Percentiles rank a stretch among this genome's conserved stretches.
Conservation (phyloP, 805 yeast genomes). For the Metschnikowia borealis region DNA sequence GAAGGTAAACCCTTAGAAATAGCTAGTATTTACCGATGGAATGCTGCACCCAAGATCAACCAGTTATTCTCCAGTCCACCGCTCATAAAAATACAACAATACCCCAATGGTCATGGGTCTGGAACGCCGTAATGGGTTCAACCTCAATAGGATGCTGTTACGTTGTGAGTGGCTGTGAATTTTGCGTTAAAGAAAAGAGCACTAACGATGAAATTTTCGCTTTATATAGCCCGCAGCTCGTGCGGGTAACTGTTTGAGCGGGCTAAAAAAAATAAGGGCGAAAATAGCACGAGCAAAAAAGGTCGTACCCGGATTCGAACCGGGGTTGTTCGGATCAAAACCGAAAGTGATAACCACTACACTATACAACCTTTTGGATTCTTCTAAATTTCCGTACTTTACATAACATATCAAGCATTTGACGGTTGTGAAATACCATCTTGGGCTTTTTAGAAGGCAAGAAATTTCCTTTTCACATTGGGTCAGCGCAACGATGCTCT, state of each 20-base stretch:
- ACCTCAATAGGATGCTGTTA: conserved; percentile 66
- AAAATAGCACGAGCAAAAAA: conserved; percentile 20
- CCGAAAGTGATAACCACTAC: conserved; percentile 81
- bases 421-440: no score
- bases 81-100: conserved; percentile 41
- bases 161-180: conserved; percentile 60
- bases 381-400: background rate
- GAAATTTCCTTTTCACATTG: no score
- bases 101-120: conserved; percentile 68
- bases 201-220: conserved; percentile 7
- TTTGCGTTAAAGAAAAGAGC: conserved; percentile 48
- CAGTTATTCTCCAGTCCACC: conserved; percentile 60
- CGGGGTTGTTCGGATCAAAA: conserved; percentile 79
- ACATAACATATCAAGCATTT: background rate
- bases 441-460: no score
- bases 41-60: conserved; percentile 74
- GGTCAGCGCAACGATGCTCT: no score
- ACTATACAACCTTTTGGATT: conserved; percentile 47
- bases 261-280: background rate
- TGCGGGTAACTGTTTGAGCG: conserved; percentile 27
- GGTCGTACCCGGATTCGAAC: conserved; percentile 85
- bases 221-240: conserved; percentile 14
- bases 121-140: conserved; percentile 59
- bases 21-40: conserved; percentile 49
- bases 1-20: conserved; percentile 67